These are phyloP conservation scores for Chaetoscypha palmicola DNA, from an alignment of 2,329 filamentous ascomycete species.

Conservation along the genomic window DNA sequence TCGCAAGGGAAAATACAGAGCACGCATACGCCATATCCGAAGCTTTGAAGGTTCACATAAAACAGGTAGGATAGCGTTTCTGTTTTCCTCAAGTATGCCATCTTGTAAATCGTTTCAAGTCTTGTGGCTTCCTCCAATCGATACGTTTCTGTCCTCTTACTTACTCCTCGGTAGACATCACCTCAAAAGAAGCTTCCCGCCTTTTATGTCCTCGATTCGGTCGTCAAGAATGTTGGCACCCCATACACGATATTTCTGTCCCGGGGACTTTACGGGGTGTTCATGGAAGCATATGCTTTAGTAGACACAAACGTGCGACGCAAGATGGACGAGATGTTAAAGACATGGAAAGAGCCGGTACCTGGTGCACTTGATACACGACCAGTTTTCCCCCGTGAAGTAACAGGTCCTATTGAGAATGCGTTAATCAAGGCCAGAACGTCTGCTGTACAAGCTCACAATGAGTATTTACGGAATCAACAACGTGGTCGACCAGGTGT, in stretches of 20 bases:
- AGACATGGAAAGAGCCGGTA: constrained; percentile 96
- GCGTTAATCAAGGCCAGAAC: constrained; percentile 75
- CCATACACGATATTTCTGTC: constrained; percentile 95
- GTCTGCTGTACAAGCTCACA: constrained; percentile 52
- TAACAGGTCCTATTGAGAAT: constrained; percentile 87
- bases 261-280: constrained; percentile 84
- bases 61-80: constrained; percentile 62
- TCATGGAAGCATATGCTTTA: constrained; percentile 92
- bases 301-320: constrained; percentile 76
- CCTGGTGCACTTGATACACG: constrained; percentile 88
- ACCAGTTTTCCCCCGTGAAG: constrained; percentile 82
- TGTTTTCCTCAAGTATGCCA: constrained; percentile 24
- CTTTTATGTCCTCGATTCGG: constrained; percentile 96
- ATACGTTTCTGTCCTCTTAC: constrained; percentile 16
- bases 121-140: constrained; percentile 14
- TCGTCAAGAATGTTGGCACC: constrained; percentile 97
- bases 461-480: constrained; percentile 48
- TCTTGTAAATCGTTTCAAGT: constrained; percentile 14
- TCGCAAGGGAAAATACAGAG: constrained; percentile 95
- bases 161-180: constrained; percentile 55
- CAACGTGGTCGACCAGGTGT: constrained; percentile 43
- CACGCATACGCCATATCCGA: constrained; percentile 90
- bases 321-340: constrained; percentile 95
- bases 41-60: constrained; percentile 86
- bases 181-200: constrained; percentile 87